Evolutionary conservation across 306 rosid species (phyloP), one percentile per base, ranked within the genome.

Genomic region (Lathyrus oleraceus): DNA sequence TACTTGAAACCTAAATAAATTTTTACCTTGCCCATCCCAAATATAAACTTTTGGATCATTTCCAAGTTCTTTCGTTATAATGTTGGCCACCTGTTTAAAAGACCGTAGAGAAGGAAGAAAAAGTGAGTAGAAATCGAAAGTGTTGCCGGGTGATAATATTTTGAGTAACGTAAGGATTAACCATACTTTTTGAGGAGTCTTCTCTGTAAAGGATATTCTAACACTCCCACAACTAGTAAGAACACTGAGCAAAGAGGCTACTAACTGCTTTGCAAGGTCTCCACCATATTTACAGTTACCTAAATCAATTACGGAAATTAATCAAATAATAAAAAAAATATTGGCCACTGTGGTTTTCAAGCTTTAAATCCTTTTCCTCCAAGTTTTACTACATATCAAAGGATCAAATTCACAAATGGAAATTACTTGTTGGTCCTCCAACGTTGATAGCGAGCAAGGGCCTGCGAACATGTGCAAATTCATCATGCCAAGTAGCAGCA

Each of bases 131-230:
- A 43, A 52, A 38, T 75, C 12, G 9, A 68, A 54, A 57, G 11
- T 48, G 36, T 10, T 30, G 17, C 54, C 39, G 16, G 20, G 28
- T 11, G 45, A 39, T 39, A 42, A 35, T 67, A 32, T 5, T 63
- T 27, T 64, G 47, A 42, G 69, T 63, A 68, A 25, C 35, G 25
- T 36, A 32, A 43, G 42, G 27, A 10, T 21, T 43, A 61, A 14
- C 60, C 71, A 71, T 79, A 90, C 98, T 90, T 88, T 94, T 75
- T 80, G 79, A 23, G 98, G 90, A 61, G 98, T 90, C 81, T 86
- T 87, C 75, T 82, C 79, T n/a, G 97, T 85, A 78, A 87, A 94
- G 81, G 97, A 90, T 88, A 94, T 88, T 79, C 94, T 88, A 75
- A 94, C 84, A 70, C 90, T 90, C 70, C 96, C 97, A 76, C 97